Base-by-base conservation (phyloP, 2,329 filamentous ascomycete species). In the Xylaria arbuscula region DNA sequence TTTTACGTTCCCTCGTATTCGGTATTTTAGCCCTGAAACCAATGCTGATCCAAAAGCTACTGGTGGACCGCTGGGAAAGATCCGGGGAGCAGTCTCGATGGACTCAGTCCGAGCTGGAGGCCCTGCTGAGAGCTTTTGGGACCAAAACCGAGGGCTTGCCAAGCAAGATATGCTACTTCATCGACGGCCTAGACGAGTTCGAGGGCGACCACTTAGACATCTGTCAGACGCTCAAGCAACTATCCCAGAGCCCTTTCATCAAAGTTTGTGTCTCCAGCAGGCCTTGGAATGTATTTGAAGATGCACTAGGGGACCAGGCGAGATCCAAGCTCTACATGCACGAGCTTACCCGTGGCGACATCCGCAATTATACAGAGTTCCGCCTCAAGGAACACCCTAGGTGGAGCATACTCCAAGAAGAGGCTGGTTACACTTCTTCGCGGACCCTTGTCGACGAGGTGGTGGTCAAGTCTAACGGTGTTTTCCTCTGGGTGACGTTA, bases 281-380 rank as follows among this genome's bases (percentile, higher is more conserved):
- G 45, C 45, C 45, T 47, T 47, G 45, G 45, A 47, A 47, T 47
- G 45, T 47, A 19, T 47, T 47, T 47, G 45, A 47, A 47, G 45
- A 47, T 47, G 45, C 17, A 19, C 45, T 47, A 19, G 45, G 45
- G 19, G 45, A 6, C 45, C 19, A 47, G 19, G 6, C 45, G 11
- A 19, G 17, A 3, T 47, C 17, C 15, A 47, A 47, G 45, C 45
- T 47, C 45, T 47, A 47, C 11, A 47, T 47, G 19, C 11, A 47
- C 45, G 45, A 47, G 45, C 45, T 47, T 47, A 47, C 45, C 17
- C 45, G 17, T 47, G 45, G 45, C 17, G 45, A 47, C 10, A 47
- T 47, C 10, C 45, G 45, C 45, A 19, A 47, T 19, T 47, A 47
- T 10, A 47, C 45, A 47, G 45, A 47, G 19, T 47, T 10, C 2